phyloP scores from a whole-genome alignment of 208 protist genomes.

The Trypanosoma rangeli region DNA sequence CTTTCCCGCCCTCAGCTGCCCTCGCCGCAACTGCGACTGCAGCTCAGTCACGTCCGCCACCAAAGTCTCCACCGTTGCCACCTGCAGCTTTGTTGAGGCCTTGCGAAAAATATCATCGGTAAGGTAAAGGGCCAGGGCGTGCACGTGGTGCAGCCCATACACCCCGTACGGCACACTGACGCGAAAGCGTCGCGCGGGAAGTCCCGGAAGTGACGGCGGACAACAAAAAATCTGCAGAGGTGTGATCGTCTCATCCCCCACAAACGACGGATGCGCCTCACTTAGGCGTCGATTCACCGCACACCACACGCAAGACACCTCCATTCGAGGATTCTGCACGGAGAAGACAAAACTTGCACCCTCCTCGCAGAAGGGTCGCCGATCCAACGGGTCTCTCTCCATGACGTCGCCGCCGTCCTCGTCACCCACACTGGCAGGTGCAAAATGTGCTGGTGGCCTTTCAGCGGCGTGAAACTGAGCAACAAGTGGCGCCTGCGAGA shows the following conservation, averaged over 20 bases:
- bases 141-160: constrained; percentile 48
- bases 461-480: constrained; percentile 48
- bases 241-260: constrained; percentile 30
- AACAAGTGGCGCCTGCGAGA: constrained; percentile 40
- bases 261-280: constrained; percentile 32
- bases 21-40: not conserved
- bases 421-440: not conserved
- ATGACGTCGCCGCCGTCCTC: not conserved
- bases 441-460: not conserved
- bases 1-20: constrained; percentile 19
- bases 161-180: constrained; percentile 54
- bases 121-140: constrained; percentile 68
- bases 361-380: constrained; percentile 52
- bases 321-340: constrained; percentile 64
- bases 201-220: constrained; percentile 68
- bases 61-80: not conserved
- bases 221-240: constrained; percentile 62
- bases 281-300: constrained; percentile 44
- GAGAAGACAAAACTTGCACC: constrained; percentile 66
- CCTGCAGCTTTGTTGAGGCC: constrained; percentile 22
- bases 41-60: not conserved
- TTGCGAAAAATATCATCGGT: constrained; percentile 64
- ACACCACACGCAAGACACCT: constrained; percentile 71
- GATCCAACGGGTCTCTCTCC: not conserved
- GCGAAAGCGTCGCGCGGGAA: constrained; percentile 53